These are phyloP conservation scores for Malus hybrid DNA, from an alignment of 331 rosid genomes.

Conservation along the genomic window DNA sequence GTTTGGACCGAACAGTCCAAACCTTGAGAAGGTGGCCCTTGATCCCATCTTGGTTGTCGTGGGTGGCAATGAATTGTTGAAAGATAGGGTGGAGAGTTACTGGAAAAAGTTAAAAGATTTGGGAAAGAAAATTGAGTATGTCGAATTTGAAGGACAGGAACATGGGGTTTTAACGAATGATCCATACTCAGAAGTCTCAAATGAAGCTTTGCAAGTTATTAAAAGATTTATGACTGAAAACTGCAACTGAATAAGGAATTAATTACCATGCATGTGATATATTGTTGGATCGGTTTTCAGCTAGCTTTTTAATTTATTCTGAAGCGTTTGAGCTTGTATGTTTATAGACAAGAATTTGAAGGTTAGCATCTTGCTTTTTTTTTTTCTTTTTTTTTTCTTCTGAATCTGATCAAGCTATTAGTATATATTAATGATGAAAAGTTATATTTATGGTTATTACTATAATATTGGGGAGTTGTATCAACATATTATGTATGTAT, in stretches of 20 bases:
- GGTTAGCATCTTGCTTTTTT: too few species aligned
- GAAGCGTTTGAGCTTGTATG: neutral
- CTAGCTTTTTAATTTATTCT: neutral
- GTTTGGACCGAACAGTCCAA: slow-evolving; percentile 45
- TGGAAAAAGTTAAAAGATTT: slow-evolving; percentile 37
- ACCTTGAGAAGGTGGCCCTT: slow-evolving; percentile 35
- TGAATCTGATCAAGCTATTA: too few species aligned
- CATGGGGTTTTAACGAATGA: slow-evolving; percentile 75
- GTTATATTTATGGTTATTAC: too few species aligned
- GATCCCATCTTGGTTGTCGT: slow-evolving; percentile 57
- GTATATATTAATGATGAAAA: too few species aligned
- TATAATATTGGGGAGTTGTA: too few species aligned
- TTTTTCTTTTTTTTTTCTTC: too few species aligned
- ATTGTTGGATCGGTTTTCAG: neutral
- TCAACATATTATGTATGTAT: too few species aligned
- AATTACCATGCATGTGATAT: too few species aligned
- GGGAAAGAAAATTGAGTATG: slow-evolving; percentile 49
- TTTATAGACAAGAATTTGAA: too few species aligned
- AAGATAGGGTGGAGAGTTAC: slow-evolving; percentile 59
- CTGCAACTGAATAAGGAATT: slow-evolving; percentile 10
- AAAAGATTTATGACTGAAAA: slow-evolving; percentile 42
- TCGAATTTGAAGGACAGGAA: slow-evolving; percentile 64
- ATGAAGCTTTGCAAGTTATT: slow-evolving; percentile 42
- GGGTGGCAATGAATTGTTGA: slow-evolving; percentile 68
- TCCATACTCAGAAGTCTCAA: slow-evolving; percentile 41